Evolutionary conservation across 768 basidiomycete species (phyloP), one percentile per base, ranked within the genome.

Genomic region (Nevesoporus exiguus): DNA sequence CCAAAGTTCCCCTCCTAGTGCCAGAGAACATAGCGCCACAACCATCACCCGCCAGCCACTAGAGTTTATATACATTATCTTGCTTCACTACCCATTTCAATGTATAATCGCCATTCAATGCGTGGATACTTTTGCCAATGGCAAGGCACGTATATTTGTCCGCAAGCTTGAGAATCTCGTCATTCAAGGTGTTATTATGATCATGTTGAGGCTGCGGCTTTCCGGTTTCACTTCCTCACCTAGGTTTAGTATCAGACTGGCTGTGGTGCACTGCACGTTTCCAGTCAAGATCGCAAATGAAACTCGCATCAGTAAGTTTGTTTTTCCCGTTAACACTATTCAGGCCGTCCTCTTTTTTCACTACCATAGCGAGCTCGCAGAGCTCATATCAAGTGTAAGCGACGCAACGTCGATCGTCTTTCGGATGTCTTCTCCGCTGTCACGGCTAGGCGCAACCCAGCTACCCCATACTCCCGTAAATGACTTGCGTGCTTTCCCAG

Each of bases 1-100:
- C 61, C n/a, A 61, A 61, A 34, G 27, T 14, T 3, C 51, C 29
- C 25, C 40, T n/a, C n/a, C 49, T 42, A 82, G 80, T 84, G 70
- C 83, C 83, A 30, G 77, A 81, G 58, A 74, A 73, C 33, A 81
- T 83, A 77, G 70, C 81, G 43, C 73, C 82, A 56, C 82, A 79
- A 15, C 74, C 61, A 37, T 69, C 78, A 48, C 61, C 76, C 50
- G 71, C 73, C 55, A 71, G 76, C 71, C 74, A 80, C 68, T 83
- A 83, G 80, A 83, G 69, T 61, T 70, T 74, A 66, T 54, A 58
- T 70, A 67, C 50, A 33, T 62, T 66, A 68, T 54, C 51, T 54
- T 63, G 57, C 55, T 51, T 61, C 63, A 59, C 54, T 71, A 70
- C 68, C 70, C 68, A 62, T 61, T 56, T 66, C 70, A 70, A 56